Evolutionary conservation across 306 rosid species (phyloP).

Genomic region (Elaeagnus macrophylla): DNA sequence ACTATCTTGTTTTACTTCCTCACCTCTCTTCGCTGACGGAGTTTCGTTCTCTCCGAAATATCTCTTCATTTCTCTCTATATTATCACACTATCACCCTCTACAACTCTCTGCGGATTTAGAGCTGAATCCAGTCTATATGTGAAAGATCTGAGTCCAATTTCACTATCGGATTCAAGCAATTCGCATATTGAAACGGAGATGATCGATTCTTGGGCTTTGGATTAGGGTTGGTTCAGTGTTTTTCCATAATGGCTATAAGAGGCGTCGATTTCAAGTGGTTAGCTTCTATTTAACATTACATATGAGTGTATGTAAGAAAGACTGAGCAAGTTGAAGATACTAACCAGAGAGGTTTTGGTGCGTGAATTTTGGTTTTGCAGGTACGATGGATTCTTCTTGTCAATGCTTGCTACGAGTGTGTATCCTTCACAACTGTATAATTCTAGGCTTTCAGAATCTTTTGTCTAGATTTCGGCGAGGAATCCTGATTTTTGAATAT

Average conservation of each 20-base stretch:
- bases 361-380: constrained; percentile 22
- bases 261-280: constrained; percentile 98
- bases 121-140: not conserved
- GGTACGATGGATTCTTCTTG: constrained; percentile 97
- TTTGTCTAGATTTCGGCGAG: not conserved
- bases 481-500: constrained; percentile 5
- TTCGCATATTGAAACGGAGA: constrained; percentile 14
- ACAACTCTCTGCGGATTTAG: not conserved
- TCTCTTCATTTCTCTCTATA: not conserved
- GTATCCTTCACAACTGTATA: constrained; percentile 51
- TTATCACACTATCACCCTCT: not conserved
- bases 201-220: constrained; percentile 17
- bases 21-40: not conserved
- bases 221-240: constrained; percentile 26
- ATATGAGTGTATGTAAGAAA: not conserved
- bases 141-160: constrained; percentile 12
- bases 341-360: not conserved
- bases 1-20: not conserved
- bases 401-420: constrained; percentile 97
- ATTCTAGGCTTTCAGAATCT: constrained; percentile 14
- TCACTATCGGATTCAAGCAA: constrained; percentile 24
- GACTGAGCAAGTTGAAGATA: not conserved
- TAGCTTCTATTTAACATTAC: not conserved
- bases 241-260: constrained; percentile 60
- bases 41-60: constrained; percentile 10